Base-by-base conservation (phyloP, 345 rosid genomes). In the Microcos paniculata region DNA sequence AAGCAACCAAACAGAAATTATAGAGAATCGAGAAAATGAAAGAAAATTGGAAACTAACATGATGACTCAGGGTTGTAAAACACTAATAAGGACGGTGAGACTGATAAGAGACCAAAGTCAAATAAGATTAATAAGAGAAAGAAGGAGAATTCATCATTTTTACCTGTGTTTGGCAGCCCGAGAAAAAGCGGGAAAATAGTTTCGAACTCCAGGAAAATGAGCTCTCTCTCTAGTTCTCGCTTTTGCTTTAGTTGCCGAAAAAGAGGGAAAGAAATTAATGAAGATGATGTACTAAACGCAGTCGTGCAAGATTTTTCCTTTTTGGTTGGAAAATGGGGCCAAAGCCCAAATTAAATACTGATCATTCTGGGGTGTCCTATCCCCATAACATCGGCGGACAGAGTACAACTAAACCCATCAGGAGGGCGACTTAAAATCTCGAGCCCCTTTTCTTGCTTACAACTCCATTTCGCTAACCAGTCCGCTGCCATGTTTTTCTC, bases 221-320 rank as follows among this genome's bases (percentile, higher is more conserved):
- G 21, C 10, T 4, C 49, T 40, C 40, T 18, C 24, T 38, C 13
- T 3, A 12, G 8, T 57, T 57, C 62, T 1, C 59, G 59, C 26
- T 8, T n/a, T 55, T 4, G 28, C 59, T 68, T 49, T 2, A 28
- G 40, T 68, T 30, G 55, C 24, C 16, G 72, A 55, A 55, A 13
- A 21, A 9, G 59, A 55, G 3, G 0, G 7, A 51, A 19, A 5
- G 9, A 52, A n/a, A n/a, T 11, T n/a, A 11, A 52, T 6, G n/a
- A n/a, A 9, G 2, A n/a, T 0, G 30, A 35, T 35, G 6, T 35
- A 35, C 4, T 4, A 35, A 35, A 35, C 40, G 40, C 6, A 4
- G 40, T 35, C 40, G 40, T 35, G n/a, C 40, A 1, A 11, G 24
- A 26, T 76, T 93, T 93, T 87, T 91, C n/a, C n/a, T n/a, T n/a